phyloP scores from a whole-genome alignment of 1,284 basidiomycete genomes.

The Ceratobasidium theobromae region DNA sequence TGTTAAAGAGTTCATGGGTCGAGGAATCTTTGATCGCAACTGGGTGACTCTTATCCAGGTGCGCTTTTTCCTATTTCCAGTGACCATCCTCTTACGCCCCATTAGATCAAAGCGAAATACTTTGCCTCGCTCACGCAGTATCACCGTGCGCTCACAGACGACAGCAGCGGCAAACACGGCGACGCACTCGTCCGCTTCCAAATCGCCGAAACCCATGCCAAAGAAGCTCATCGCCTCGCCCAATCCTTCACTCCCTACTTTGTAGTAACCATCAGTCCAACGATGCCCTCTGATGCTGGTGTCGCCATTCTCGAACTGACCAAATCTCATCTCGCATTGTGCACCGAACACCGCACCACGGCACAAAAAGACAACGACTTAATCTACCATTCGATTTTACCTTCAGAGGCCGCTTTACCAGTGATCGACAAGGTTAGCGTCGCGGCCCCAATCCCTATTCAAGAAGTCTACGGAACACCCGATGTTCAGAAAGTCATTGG shows the following conservation, averaged over 20 bases:
- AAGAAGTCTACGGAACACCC: constrained; percentile 88
- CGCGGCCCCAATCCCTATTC: constrained; percentile 83
- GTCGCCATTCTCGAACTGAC: constrained; percentile 77
- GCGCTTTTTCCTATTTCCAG: constrained; percentile 37
- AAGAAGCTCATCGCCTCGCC: constrained; percentile 78
- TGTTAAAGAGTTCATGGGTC: constrained; percentile 93
- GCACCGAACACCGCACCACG: constrained; percentile 72
- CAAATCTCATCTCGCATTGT: constrained; percentile 78
- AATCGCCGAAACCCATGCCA: constrained; percentile 77
- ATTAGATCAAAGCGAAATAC: constrained; percentile 85
- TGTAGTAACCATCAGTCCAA: constrained; percentile 71
- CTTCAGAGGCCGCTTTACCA: constrained; percentile 77
- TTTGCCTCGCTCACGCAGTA: constrained; percentile 88
- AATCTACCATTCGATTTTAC: constrained; percentile 95
- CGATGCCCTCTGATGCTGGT: constrained; percentile 85
- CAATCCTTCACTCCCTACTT: constrained; percentile 74
- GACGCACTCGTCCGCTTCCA: constrained; percentile 81
- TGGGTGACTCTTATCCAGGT: constrained; percentile 88
- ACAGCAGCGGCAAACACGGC: constrained; percentile 77
- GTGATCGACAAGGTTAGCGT: constrained; percentile 77
- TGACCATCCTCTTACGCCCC: background rate
- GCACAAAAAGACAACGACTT: constrained; percentile 92
- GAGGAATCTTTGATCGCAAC: constrained; percentile 93
- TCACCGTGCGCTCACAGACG: constrained; percentile 81
- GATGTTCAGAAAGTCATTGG: constrained; percentile 97